A percentile compares a stretch with the other conserved stretches of the same genome.
Evolutionary conservation across 768 basidiomycete genomes (phyloP).

Genomic region (Russula sp.): DNA sequence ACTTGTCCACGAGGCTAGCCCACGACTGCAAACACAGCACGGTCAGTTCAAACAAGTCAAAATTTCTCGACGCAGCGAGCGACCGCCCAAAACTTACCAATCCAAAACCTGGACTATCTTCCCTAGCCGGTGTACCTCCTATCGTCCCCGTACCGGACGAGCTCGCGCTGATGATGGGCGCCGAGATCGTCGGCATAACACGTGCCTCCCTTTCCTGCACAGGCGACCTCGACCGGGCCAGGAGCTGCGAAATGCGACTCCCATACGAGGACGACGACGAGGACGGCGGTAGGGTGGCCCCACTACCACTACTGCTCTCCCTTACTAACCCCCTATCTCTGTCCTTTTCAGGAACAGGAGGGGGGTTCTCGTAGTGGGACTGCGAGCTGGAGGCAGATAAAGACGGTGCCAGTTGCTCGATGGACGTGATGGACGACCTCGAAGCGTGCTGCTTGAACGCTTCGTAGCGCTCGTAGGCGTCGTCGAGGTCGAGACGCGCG

Average conservation of each 20-base stretch:
- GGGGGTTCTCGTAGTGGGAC: slow-evolving; percentile 23
- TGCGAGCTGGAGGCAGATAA: slow-evolving; percentile 8
- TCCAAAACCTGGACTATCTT: slow-evolving; percentile 60
- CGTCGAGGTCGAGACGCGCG: slow-evolving; percentile 57
- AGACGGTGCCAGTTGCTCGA: slow-evolving; percentile 32
- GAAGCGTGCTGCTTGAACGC: slow-evolving; percentile 55
- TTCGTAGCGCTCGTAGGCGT: slow-evolving; percentile 88
- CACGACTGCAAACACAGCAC: slow-evolving; percentile 56
- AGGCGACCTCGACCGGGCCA: slow-evolving; percentile 55
- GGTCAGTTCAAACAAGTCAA: too few species aligned
- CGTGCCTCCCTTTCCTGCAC: slow-evolving; percentile 39
- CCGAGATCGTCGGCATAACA: slow-evolving; percentile 53
- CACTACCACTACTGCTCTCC: slow-evolving; percentile 10
- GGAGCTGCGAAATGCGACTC: slow-evolving; percentile 39
- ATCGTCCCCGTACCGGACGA: slow-evolving; percentile 21
- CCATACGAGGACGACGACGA: slow-evolving; percentile 12
- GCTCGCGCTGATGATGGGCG: slow-evolving; percentile 53
- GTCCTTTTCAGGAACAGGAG: neutral
- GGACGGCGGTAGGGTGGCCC: neutral
- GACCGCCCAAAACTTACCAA: slow-evolving; percentile 35
- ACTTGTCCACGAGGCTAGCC: slow-evolving; percentile 85
- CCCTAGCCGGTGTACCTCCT: slow-evolving; percentile 29
- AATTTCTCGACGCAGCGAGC: too few species aligned
- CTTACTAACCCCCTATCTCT: slow-evolving; percentile 29
- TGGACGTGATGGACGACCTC: slow-evolving; percentile 58